Base-by-base conservation (phyloP, 192 early-diverging fungal species). In the Obelidium mucronatum region DNA sequence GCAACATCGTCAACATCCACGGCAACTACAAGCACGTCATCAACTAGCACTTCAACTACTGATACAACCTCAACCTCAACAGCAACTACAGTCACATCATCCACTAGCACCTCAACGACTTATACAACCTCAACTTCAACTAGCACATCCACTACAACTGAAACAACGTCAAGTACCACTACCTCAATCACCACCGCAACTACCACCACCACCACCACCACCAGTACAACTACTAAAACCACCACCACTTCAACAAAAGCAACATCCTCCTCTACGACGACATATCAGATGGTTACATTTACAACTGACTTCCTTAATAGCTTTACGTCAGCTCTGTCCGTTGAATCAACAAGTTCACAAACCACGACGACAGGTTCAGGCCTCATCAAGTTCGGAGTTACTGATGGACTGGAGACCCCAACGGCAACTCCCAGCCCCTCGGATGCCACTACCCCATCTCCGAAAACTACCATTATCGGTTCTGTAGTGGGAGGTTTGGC, bases 31-130 rank as follows among this genome's bases (percentile, higher is more conserved):
- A 94, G 76, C 83, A 63, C 8, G 68, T 93, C 66, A 85, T 83
- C 36, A 78, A 91, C 37, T 90, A 87, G 4, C 67, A 94, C 13
- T 33, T 97, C 1, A 93, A 96, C 79, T 96, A 95, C 69, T 93
- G 95, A 74, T 91, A 94, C 2, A 53, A 79, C 68, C 8, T 30
- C 40, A 22, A 78, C 13, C 87, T 96, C 64, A 79, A 87, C 22
- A 93, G 96, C 76, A 96, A 94, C 93, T 83, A 94, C 64, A 72
- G 94, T 8, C 93, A 90, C 84, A 78, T 93, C 11, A 91, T 88
- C 40, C 89, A 92, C 52, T 76, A 69, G 4, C 67, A 73, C 17
- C 65, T 74, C 65, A 79, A 78, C 44, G 36, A 24, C 31, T 5
- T 8, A 19, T 34, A 73, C 0, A 28, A 28, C 56, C n/a, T 33